A percentile compares a stretch with the other conserved stretches of the same genome.
phyloP scores from a whole-genome alignment of 257 asterid genomes.

The Striga asiatica region DNA sequence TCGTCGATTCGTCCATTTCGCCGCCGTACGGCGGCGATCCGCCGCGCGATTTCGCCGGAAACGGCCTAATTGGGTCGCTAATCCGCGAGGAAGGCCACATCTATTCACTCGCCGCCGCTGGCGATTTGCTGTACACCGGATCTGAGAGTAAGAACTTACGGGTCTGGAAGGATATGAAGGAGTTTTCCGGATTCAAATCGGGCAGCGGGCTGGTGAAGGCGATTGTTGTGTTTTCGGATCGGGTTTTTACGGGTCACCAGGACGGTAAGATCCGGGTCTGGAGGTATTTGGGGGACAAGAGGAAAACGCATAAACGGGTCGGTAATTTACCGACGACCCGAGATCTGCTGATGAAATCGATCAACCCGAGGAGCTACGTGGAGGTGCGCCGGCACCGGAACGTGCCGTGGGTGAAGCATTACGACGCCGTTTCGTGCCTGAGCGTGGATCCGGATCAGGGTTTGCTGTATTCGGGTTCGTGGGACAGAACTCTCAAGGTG shows the following conservation, averaged over 20 bases:
- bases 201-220: conserved; percentile 78
- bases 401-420: conserved; percentile 77
- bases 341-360: conserved; percentile 44
- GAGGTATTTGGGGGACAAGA: conserved; percentile 31
- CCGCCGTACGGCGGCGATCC: not conserved
- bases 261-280: conserved; percentile 84
- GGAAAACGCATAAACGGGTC: conserved; percentile 33
- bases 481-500: conserved; percentile 87
- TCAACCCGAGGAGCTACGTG: conserved; percentile 65
- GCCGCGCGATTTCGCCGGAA: not conserved
- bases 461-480: conserved; percentile 67
- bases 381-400: conserved; percentile 41
- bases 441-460: conserved; percentile 44
- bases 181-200: conserved; percentile 65
- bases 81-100: conserved; percentile 66
- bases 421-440: conserved; percentile 75
- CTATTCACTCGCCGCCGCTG: conserved; percentile 57
- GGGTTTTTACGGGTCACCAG: conserved; percentile 75
- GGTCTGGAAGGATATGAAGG: conserved; percentile 69
- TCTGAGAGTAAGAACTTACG: conserved; percentile 72
- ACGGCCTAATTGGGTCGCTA: conserved; percentile 51
- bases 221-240: conserved; percentile 39
- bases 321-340: conserved; percentile 68
- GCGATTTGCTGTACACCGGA: conserved; percentile 59
- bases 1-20: conserved; percentile 14